These are phyloP conservation scores for Cadophora sp. DNA, from an alignment of 2,329 filamentous ascomycete species.

Conservation along the genomic window DNA sequence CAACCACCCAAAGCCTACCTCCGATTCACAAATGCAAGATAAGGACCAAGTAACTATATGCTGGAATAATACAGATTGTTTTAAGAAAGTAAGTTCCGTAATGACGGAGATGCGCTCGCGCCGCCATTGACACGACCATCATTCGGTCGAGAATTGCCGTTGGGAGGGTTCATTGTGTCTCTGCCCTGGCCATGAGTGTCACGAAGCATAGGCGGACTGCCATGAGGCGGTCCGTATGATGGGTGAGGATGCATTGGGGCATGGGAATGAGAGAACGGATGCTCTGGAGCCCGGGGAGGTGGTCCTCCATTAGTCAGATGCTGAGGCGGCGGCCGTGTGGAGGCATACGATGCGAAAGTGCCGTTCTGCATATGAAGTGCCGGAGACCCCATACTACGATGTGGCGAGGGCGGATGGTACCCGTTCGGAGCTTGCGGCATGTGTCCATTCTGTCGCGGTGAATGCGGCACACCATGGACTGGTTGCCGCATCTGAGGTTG, in stretches of 20 bases:
- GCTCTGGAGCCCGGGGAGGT: slow-evolving; percentile 53
- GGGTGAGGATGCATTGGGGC: slow-evolving; percentile 53
- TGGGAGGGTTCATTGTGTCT: slow-evolving; percentile 38
- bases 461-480: slow-evolving; percentile 44
- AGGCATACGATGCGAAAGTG: slow-evolving; percentile 39
- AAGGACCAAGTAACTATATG: slow-evolving; percentile 16
- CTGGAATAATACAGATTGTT: slow-evolving; percentile 17
- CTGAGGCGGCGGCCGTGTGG: slow-evolving; percentile 45
- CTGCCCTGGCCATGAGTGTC: slow-evolving; percentile 43
- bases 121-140: slow-evolving; percentile 61
- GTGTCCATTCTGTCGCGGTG: slow-evolving; percentile 54
- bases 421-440: slow-evolving; percentile 53
- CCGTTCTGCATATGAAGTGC: slow-evolving; percentile 41
- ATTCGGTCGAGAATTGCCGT: slow-evolving; percentile 44
- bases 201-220: slow-evolving; percentile 41
- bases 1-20: slow-evolving; percentile 13
- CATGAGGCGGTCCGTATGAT: slow-evolving; percentile 42
- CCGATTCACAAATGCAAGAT: slow-evolving; percentile 18
- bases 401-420: slow-evolving; percentile 44
- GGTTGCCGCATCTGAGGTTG: slow-evolving; percentile 37
- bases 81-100: slow-evolving; percentile 76
- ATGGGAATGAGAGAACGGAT: slow-evolving; percentile 54
- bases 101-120: slow-evolving; percentile 79
- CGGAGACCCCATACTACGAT: slow-evolving; percentile 33
- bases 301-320: slow-evolving; percentile 47